These are phyloP conservation scores for Penicillium dipodomyicola DNA, from an alignment of 495 filamentous ascomycete species.

Conservation along the genomic window DNA sequence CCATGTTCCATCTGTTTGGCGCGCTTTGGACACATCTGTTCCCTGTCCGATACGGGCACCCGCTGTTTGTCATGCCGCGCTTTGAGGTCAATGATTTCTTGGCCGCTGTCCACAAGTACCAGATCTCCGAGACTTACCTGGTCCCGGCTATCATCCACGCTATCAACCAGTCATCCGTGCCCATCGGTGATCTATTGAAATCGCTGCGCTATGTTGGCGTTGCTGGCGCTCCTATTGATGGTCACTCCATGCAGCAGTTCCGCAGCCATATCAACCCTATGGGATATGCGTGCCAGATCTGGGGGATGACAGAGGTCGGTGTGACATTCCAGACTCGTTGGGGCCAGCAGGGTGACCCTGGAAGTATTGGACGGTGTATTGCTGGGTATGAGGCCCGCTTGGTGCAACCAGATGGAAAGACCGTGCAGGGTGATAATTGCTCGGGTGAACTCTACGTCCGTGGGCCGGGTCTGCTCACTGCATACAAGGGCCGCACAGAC, in stretches of 20 bases:
- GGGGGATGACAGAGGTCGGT: slow-evolving; percentile 50
- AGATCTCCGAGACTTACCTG: slow-evolving; percentile 60
- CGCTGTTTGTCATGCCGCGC: slow-evolving; percentile 58
- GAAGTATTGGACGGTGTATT: slow-evolving; percentile 66
- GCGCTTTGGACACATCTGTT: slow-evolving; percentile 53
- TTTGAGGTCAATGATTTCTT: slow-evolving; percentile 59
- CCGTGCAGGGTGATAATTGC: slow-evolving; percentile 46
- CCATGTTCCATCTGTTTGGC: slow-evolving; percentile 64
- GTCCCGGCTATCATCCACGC: slow-evolving; percentile 60
- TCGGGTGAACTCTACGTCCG: slow-evolving; percentile 55
- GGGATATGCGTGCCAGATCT: slow-evolving; percentile 37
- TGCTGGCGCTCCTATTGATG: slow-evolving; percentile 51
- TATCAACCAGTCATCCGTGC: slow-evolving; percentile 45
- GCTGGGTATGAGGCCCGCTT: slow-evolving; percentile 62
- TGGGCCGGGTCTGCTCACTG: slow-evolving; percentile 35
- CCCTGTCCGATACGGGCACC: slow-evolving; percentile 54
- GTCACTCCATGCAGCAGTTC: slow-evolving; percentile 39
- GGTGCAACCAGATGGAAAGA: slow-evolving; percentile 50
- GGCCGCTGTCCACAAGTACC: slow-evolving; percentile 51
- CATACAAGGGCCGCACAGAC: slow-evolving; percentile 42
- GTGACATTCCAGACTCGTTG: slow-evolving; percentile 54
- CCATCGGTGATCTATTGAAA: slow-evolving; percentile 44
- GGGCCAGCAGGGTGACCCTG: slow-evolving; percentile 34
- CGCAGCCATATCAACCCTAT: slow-evolving; percentile 39
- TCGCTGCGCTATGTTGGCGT: slow-evolving; percentile 48